These are phyloP conservation scores for Mycotypha africana DNA, from an alignment of 371 early-diverging fungal genomes.

Conservation along the genomic window DNA sequence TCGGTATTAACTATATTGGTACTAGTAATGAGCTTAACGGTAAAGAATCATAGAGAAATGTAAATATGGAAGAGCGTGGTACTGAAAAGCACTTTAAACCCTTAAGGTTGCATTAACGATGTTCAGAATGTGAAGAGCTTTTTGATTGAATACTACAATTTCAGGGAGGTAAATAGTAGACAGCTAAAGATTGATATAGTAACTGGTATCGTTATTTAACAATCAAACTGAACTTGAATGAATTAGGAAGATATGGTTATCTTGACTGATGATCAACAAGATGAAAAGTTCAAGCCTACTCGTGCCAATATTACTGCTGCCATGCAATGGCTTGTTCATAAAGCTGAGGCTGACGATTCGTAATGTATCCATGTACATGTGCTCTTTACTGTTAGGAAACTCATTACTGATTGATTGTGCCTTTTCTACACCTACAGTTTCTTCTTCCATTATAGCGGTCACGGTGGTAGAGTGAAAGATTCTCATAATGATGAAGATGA, in stretches of 20 bases:
- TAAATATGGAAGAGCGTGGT: too few relatives aligned
- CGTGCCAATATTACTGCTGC: slow-evolving; percentile 71
- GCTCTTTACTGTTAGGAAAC: too few relatives aligned
- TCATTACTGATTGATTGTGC: not conserved
- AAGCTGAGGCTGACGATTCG: slow-evolving; percentile 80
- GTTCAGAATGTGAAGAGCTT: slow-evolving; percentile 79
- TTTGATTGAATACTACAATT: slow-evolving; percentile 58
- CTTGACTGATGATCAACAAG: slow-evolving; percentile 82
- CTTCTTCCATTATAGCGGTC: slow-evolving; percentile 90
- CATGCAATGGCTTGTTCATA: slow-evolving; percentile 88
- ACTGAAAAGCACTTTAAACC: not conserved
- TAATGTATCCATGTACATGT: slow-evolving; percentile 28
- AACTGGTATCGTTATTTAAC: too few relatives aligned
- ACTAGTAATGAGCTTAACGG: slow-evolving; percentile 62
- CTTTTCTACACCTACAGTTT: slow-evolving; percentile 32
- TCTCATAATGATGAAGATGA: slow-evolving; percentile 82
- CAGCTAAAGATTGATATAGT: too few relatives aligned
- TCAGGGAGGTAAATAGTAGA: slow-evolving; percentile 47
- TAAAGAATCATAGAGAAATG: slow-evolving; percentile 7
- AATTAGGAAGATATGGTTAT: slow-evolving; percentile 66
- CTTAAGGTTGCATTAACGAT: slow-evolving; percentile 85
- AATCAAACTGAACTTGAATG: too few relatives aligned
- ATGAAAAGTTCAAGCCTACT: slow-evolving; percentile 68
- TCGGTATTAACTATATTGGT: slow-evolving; percentile 90
- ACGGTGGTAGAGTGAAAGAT: slow-evolving; percentile 73